A percentile compares a stretch with the other conserved stretches of the same genome.
These are phyloP conservation scores for Venturia oleaginea DNA, from an alignment of 2,329 filamentous ascomycete species.

Conservation along the genomic window DNA sequence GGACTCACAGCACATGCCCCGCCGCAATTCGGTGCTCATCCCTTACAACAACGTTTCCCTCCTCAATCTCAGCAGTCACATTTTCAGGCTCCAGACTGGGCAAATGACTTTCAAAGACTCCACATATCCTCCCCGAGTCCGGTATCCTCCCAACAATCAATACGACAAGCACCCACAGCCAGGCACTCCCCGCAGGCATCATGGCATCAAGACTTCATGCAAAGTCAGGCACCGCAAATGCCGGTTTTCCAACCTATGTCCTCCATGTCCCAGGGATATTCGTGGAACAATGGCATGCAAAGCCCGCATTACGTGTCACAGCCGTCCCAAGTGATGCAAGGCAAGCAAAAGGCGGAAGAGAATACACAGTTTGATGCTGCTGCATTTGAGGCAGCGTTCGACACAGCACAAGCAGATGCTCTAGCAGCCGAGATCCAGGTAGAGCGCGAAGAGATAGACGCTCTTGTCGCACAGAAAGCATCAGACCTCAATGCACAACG, in stretches of 20 bases:
- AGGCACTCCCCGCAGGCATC: conserved; percentile 22
- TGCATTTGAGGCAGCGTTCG: conserved; percentile 48
- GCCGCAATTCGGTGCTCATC: conserved; percentile 27
- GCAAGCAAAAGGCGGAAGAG: conserved; percentile 22
- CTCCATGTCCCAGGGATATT: conserved; percentile 22
- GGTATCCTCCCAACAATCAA: conserved; percentile 36
- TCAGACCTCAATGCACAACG: conserved; percentile 25
- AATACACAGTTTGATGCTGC: conserved; percentile 39
- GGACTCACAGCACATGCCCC: conserved; percentile 30
- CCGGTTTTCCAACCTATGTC: conserved; percentile 23
- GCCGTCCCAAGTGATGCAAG: conserved; percentile 20
- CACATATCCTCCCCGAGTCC: conserved; percentile 31
- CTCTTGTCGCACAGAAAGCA: conserved; percentile 17
- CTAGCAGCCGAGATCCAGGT: conserved; percentile 14
- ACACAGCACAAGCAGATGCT: conserved; percentile 31
- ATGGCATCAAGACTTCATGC: conserved; percentile 56
- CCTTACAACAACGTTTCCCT: conserved; percentile 24
- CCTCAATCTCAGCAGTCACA: conserved; percentile 16
- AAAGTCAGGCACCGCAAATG: conserved; percentile 28
- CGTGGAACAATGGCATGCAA: conserved; percentile 18
- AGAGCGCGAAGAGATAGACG: conserved; percentile 13
- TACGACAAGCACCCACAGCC: conserved; percentile 20
- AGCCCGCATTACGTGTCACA: not conserved
- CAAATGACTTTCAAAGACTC: conserved; percentile 40
- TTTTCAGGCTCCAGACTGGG: conserved; percentile 31